Evolutionary conservation across 208 protist genomes (phyloP).

Genomic region (Crithidia fasciculata): DNA sequence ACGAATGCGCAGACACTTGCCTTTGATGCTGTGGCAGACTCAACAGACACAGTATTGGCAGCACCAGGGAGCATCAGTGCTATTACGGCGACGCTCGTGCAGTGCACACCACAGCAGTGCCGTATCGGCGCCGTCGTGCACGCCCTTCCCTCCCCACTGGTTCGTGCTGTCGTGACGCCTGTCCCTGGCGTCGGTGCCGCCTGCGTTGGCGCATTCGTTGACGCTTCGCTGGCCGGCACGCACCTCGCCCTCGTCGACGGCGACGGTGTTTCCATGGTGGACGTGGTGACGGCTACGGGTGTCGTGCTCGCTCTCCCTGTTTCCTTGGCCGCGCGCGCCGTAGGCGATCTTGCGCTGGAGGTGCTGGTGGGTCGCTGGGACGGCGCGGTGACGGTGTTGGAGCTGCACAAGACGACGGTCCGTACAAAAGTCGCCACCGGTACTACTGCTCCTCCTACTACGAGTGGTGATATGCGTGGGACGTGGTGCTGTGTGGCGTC

Average conservation of each 20-base stretch:
- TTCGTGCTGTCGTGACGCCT: conserved; percentile 26
- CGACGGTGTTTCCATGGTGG: conserved; percentile 1
- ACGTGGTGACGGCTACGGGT: background rate
- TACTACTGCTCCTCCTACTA: background rate
- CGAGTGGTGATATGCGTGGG: background rate
- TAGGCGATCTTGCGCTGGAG: background rate
- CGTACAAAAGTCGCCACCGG: background rate
- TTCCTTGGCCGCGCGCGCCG: conserved; percentile 1
- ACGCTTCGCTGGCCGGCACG: background rate
- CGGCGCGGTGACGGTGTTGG: conserved; percentile 19
- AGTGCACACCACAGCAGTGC: conserved; percentile 33
- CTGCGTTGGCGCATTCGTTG: conserved; percentile 20
- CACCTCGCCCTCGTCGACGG: background rate
- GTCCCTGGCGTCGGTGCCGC: conserved; percentile 33
- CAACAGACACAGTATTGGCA: background rate
- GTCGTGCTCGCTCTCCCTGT: background rate
- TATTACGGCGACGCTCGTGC: conserved; percentile 8
- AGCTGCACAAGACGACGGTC: background rate
- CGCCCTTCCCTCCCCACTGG: conserved; percentile 10
- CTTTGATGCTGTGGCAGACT: conserved; percentile 7
- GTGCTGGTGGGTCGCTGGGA: conserved; percentile 36
- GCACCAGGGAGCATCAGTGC: background rate
- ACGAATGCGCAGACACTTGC: conserved; percentile 28
- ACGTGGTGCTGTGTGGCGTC: conserved; percentile 25
- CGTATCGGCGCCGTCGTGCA: conserved; percentile 8